Evolutionary conservation across 192 early-diverging fungal genomes (phyloP).

Genomic region (Podila epigama): DNA sequence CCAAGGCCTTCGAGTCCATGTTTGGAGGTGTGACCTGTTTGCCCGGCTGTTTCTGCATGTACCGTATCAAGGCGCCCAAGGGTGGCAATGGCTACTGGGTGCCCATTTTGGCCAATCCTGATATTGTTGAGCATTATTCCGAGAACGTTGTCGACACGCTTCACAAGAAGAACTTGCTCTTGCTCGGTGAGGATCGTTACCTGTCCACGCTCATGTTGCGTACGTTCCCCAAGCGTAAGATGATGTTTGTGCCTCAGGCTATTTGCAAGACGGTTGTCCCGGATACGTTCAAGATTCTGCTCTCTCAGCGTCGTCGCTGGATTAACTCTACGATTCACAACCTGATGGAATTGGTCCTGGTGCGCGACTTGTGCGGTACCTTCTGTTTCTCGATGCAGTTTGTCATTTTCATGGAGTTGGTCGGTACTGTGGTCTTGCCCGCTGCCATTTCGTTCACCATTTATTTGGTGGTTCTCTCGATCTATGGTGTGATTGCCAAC

Average conservation of each 20-base stretch:
- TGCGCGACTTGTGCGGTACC: constrained; percentile 84
- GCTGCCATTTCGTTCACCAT: constrained; percentile 88
- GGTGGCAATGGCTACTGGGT: constrained; percentile 81
- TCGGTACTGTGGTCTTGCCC: constrained; percentile 91
- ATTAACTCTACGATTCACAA: constrained; percentile 96
- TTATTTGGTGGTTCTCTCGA: constrained; percentile 69
- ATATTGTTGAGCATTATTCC: constrained; percentile 86
- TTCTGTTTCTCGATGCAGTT: constrained; percentile 97
- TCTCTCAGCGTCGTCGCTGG: constrained; percentile 90
- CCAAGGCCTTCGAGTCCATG: constrained; percentile 86
- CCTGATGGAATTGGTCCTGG: constrained; percentile 79
- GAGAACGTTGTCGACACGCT: constrained; percentile 88
- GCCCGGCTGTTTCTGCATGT: constrained; percentile 89
- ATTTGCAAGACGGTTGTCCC: constrained; percentile 92
- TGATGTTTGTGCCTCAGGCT: constrained; percentile 93
- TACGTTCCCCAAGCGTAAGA: constrained; percentile 93
- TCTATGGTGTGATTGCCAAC: constrained; percentile 28
- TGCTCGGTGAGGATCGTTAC: constrained; percentile 97
- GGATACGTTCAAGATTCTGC: constrained; percentile 82
- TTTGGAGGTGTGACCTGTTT: constrained; percentile 88
- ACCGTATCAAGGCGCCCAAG: constrained; percentile 85
- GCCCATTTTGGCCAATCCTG: constrained; percentile 84
- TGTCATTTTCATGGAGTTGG: constrained; percentile 92
- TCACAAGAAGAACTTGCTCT: constrained; percentile 92
- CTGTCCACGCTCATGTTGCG: constrained; percentile 93